Evolutionary conservation across 2,329 filamentous ascomycete species (phyloP).

Genomic region (Capronia americana): DNA sequence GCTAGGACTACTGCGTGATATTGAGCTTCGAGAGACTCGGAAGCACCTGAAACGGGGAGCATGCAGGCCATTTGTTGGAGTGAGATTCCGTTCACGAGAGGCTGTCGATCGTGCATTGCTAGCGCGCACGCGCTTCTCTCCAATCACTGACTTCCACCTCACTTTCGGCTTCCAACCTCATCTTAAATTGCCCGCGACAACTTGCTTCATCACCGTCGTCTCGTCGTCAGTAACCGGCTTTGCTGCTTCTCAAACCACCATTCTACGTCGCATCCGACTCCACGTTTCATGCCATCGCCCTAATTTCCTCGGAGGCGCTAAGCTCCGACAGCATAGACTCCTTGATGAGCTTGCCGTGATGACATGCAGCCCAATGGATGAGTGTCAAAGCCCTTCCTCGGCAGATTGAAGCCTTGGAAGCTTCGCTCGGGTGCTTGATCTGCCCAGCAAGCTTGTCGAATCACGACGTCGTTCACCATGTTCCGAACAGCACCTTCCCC

Average conservation of each 20-base stretch:
- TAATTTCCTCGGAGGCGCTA: slow-evolving; percentile 24
- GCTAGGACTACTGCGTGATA: not conserved
- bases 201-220: slow-evolving; percentile 1
- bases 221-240: not conserved
- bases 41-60: slow-evolving; percentile 9
- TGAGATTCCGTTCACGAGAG: slow-evolving; percentile 3
- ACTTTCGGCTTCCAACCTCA: slow-evolving; percentile 33
- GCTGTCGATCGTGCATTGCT: slow-evolving; percentile 20
- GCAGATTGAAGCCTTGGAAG: slow-evolving; percentile 25
- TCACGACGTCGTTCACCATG: slow-evolving; percentile 17
- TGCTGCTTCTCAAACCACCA: slow-evolving; percentile 9
- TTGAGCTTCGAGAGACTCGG: not conserved
- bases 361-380: slow-evolving; percentile 25
- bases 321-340: slow-evolving; percentile 19
- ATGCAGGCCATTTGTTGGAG: slow-evolving; percentile 18
- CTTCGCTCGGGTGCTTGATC: slow-evolving; percentile 19
- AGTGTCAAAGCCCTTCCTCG: slow-evolving; percentile 4
- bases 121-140: slow-evolving; percentile 18
- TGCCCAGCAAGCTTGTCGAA: slow-evolving; percentile 28
- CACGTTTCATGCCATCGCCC: slow-evolving; percentile 16
- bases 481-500: slow-evolving; percentile 1
- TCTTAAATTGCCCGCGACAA: slow-evolving; percentile 20
- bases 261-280: not conserved
- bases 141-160: slow-evolving; percentile 19
- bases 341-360: slow-evolving; percentile 10